These are phyloP conservation scores for Digitaria exilis DNA, from an alignment of 202 grass and related monocot species.

Conservation along the genomic window DNA sequence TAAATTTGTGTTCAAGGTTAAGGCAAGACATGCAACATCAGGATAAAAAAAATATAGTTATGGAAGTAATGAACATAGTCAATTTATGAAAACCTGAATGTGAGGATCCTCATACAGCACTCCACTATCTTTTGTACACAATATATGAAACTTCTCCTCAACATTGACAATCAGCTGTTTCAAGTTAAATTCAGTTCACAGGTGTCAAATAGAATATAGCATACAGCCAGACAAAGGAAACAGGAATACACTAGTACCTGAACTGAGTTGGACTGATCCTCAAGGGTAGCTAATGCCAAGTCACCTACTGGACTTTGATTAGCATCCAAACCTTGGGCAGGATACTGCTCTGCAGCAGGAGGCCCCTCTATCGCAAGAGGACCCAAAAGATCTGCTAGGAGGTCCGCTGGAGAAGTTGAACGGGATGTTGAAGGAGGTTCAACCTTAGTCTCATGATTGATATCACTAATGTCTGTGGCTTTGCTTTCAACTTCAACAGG, in stretches of 20 bases:
- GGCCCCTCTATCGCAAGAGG: constrained; percentile 95
- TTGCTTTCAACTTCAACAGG: constrained; percentile 57
- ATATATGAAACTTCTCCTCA: constrained; percentile 85
- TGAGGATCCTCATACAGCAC: constrained; percentile 93
- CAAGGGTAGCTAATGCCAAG: constrained; percentile 87
- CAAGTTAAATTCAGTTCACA: constrained; percentile 44
- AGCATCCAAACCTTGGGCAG: constrained; percentile 57
- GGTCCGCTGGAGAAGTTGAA: constrained; percentile 62
- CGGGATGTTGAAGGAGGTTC: constrained; percentile 57
- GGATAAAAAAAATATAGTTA: not conserved
- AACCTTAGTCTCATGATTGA: constrained; percentile 54
- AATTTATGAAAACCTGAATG: constrained; percentile 68
- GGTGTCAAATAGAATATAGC: constrained; percentile 27
- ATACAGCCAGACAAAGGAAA: constrained; percentile 20
- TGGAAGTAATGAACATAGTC: not conserved
- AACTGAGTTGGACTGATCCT: constrained; percentile 77
- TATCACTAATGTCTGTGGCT: constrained; percentile 33
- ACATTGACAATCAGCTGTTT: constrained; percentile 76
- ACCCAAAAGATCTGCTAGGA: constrained; percentile 95
- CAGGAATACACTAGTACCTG: constrained; percentile 65
- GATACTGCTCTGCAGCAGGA: constrained; percentile 53
- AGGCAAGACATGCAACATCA: not conserved
- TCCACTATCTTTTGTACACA: constrained; percentile 96
- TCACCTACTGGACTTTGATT: constrained; percentile 68
- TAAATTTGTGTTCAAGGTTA: constrained; percentile 29